Evolutionary conservation across 208 protist species (phyloP), one percentile per base, ranked within the genome.

Genomic region (Leishmania tropica): DNA sequence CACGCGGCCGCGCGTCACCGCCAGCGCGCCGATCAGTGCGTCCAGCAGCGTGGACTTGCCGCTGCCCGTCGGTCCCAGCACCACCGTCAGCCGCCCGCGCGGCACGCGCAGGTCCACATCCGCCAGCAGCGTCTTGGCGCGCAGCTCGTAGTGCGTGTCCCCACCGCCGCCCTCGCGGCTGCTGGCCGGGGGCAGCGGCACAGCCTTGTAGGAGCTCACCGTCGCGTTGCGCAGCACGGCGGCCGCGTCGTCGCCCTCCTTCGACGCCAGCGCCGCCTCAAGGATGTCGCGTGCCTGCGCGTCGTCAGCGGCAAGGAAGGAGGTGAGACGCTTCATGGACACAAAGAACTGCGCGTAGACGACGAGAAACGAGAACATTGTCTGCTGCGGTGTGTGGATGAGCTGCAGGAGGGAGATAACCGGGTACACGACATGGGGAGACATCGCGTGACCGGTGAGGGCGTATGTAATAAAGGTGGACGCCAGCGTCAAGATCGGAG

Each of bases 251-350:
- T 31, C 45, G 8, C 48, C 31, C 60, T 83, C 64, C 47, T 10
- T 1, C n/a, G 78, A 73, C 21, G 71, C 78, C 45, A 62, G 47
- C 54, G 65, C 48, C 73, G 86, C 81, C 75, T 87, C 82, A 31
- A 81, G 53, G 11, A 93, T 84, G 6, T 53, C 37, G 5, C 60
- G 78, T 53, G 79, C 74, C 45, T 62, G 73, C 40, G 80, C 81
- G 75, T 95, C 82, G 31, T 90, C 84, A 17, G 83, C 90, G 53
- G 91, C 83, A 42, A 98, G 74, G 76, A 97, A 98, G 45, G 78
- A 75, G 13, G 78, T 81, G 56, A 98, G 75, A 47, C 96, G 92
- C 15, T 86, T 80, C 85, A 97, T 88, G 35, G 96, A 92, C 31
- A 99, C 94, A 40, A 85, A 80, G 74, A 95, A 96, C 56, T 98